These are phyloP conservation scores for Fagopyrum tataricum DNA, from an alignment of 148 eudicot genomes.

Conservation along the genomic window DNA sequence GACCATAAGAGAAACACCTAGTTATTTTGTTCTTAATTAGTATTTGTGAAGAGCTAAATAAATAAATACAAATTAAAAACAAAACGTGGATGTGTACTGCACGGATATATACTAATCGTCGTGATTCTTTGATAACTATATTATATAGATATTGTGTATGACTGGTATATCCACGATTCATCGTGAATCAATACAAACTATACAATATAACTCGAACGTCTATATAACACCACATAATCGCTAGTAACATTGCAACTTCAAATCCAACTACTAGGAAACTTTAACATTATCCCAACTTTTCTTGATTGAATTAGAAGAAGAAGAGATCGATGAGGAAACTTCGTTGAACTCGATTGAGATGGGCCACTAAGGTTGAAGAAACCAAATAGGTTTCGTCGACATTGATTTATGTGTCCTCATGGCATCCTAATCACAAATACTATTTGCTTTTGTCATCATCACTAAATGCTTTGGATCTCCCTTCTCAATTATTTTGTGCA, in stretches of 20 bases:
- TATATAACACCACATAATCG: background rate
- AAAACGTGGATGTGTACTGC: no score
- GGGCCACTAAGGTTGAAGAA: background rate
- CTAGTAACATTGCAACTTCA: background rate
- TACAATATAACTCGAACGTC: background rate
- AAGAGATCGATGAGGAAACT: slow-evolving; percentile 6
- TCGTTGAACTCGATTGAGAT: slow-evolving; percentile 3
- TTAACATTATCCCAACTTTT: background rate
- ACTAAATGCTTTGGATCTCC: background rate
- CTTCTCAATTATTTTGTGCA: background rate
- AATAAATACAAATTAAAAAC: no score
- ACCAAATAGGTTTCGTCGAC: background rate
- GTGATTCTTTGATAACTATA: no score
- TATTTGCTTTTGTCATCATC: slow-evolving; percentile 2
- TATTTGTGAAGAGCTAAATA: no score
- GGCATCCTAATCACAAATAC: background rate
- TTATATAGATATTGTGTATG: no score
- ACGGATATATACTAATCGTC: no score
- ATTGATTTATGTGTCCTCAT: background rate
- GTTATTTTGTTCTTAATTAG: no score
- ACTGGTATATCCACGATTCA: background rate
- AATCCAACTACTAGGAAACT: background rate
- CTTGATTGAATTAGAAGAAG: no score
- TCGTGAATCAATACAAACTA: background rate
- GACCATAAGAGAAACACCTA: no score